Conservation (phyloP, 352 stramenopile species). For the Phytophthora europaea region DNA sequence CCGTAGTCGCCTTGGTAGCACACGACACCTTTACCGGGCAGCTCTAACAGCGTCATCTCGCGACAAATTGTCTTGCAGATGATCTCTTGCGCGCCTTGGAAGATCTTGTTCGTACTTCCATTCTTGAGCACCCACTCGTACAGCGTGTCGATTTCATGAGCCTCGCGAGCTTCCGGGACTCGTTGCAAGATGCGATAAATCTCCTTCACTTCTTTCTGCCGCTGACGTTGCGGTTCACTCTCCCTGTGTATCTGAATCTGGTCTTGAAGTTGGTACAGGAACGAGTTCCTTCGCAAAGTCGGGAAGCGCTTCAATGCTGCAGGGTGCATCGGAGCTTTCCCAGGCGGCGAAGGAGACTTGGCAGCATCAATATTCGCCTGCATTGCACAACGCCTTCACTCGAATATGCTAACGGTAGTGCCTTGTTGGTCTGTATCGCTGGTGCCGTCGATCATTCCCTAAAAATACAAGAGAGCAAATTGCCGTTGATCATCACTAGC, state of each 20-base stretch:
- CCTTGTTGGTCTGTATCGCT: no score
- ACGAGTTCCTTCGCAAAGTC: constrained; percentile 47
- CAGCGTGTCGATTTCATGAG: constrained; percentile 73
- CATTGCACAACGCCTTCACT: constrained; percentile 7
- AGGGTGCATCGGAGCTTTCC: constrained; percentile 24
- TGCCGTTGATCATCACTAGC: constrained; percentile 5
- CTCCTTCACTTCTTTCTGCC: constrained; percentile 52
- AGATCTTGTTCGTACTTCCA: constrained; percentile 86
- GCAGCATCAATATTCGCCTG: constrained; percentile 3
- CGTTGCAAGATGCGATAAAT: constrained; percentile 69
- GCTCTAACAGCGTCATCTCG: constrained; percentile 86
- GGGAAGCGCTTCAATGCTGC: constrained; percentile 44
- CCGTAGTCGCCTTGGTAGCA: constrained; percentile 89
- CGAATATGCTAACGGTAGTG: no score
- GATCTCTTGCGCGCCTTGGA: constrained; percentile 85
- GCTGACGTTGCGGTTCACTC: constrained; percentile 54
- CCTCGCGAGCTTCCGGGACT: constrained; percentile 52
- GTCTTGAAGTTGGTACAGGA: constrained; percentile 70
- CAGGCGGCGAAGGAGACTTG: constrained; percentile 12
- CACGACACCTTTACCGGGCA: constrained; percentile 68
- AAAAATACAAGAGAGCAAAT: constrained; percentile 33
- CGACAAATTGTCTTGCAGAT: constrained; percentile 91
- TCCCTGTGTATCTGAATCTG: constrained; percentile 59
- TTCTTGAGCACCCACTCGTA: constrained; percentile 88
- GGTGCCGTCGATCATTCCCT: constrained; percentile 1